Conservation (phyloP, 768 basidiomycete genomes). For the Nidularia pulvinata region DNA sequence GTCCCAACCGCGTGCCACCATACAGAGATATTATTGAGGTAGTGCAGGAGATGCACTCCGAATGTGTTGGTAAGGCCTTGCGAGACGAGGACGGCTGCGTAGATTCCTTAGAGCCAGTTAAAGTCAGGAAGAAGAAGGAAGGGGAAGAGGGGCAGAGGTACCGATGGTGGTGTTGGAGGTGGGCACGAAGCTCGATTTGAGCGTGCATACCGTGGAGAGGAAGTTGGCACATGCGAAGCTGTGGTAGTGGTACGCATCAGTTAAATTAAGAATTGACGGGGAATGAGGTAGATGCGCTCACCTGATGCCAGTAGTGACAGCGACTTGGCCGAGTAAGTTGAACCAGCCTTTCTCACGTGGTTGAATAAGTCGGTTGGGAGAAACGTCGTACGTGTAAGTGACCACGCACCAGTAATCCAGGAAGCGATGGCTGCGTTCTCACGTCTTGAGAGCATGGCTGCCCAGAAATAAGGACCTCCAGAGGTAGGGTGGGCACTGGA, state of each 20-base stretch:
- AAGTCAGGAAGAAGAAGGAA: neutral
- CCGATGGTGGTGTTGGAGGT: constrained; percentile 64
- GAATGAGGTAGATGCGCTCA: constrained; percentile 14
- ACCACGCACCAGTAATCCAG: constrained; percentile 57
- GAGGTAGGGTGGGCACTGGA: constrained; percentile 70
- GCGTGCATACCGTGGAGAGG: constrained; percentile 60
- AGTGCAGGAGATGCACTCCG: constrained; percentile 61
- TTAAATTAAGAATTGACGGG: neutral
- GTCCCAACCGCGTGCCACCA: constrained; percentile 79
- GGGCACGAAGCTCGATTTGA: constrained; percentile 59
- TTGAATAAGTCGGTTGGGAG: neutral
- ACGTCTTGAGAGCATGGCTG: constrained; percentile 69
- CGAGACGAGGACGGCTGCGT: constrained; percentile 65
- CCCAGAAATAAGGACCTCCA: constrained; percentile 81
- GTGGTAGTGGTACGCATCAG: neutral
- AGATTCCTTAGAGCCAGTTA: constrained; percentile 34
- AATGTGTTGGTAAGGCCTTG: constrained; percentile 80
- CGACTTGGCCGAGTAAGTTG: constrained; percentile 74
- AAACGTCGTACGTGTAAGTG: neutral
- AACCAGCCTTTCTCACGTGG: constrained; percentile 51
- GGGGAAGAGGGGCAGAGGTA: constrained; percentile 4
- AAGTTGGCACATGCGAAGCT: constrained; percentile 72
- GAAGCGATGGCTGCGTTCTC: constrained; percentile 63
- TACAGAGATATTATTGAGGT: constrained; percentile 73
- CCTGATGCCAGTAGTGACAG: constrained; percentile 76